Evolutionary conservation across 257 asterid species (phyloP), one percentile per base, ranked within the genome.

Genomic region (Scutellaria barbata): DNA sequence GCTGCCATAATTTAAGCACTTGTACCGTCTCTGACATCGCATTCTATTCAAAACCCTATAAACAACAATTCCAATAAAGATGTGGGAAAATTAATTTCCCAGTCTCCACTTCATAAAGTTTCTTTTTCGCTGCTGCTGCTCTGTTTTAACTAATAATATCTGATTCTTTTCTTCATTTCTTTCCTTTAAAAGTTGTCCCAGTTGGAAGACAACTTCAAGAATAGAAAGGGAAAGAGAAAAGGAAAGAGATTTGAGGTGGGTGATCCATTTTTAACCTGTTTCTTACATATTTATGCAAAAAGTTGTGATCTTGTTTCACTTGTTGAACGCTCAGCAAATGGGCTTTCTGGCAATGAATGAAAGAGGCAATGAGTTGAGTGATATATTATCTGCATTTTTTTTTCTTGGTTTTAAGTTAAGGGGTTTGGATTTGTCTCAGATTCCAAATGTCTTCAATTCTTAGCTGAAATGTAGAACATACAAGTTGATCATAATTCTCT

Each of bases 331-430:
- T 16, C 17, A 35, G 52, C 40, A 18, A 40, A 66, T 67, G 75
- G 59, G 48, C 41, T 63, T 25, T 46, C 65, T 73, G 33, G 66
- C 57, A 2, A 13, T 67, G 66, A 66, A 8, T 60, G 37, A 64
- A 10, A 57, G 43, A 50, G 50, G 74, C 37, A 17, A 64, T 55
- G 42, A 13, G 65, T 71, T 20, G 77, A 72, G 78, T 65, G 43
- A 60, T 60, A 51, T 54, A 12, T 71, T 64, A 65, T 66, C 51
- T 39, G 65, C 17, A 35, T 66, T 18, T 46, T 63, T 67, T 39
- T 46, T n/a, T 25, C 35, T 62, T 51, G 16, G 30, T 54, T 25
- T 37, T 10, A 58, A 40, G 51, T 52, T 62, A 33, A 12, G 57
- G 74, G 50, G 62, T 58, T 74, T 60, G 16, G 57, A 33, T 58